These are phyloP conservation scores for Mycena amicta DNA, from an alignment of 768 basidiomycete genomes.

Conservation along the genomic window DNA sequence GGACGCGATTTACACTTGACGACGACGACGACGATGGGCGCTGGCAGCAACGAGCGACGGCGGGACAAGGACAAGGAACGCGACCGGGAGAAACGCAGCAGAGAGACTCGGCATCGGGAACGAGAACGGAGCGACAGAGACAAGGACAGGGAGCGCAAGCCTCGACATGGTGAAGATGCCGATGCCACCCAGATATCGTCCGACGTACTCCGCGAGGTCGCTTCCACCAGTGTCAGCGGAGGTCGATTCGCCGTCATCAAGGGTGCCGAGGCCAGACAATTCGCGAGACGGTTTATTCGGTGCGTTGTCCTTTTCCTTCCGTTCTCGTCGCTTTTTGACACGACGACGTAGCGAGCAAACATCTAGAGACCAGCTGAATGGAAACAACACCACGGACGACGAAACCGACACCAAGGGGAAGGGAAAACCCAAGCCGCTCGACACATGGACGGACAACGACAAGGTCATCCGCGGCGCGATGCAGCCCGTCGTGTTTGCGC, in stretches of 20 bases:
- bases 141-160: neutral
- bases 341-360: neutral
- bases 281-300: neutral
- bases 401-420: neutral
- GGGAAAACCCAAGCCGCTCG: neutral
- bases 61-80: neutral
- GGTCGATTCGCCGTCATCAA: neutral
- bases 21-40: too few relatives aligned
- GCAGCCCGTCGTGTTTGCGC: conserved; percentile 1
- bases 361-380: neutral
- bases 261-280: neutral
- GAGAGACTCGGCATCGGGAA: neutral
- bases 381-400: neutral
- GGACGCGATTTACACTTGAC: too few relatives aligned
- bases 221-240: neutral
- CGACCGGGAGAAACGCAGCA: neutral
- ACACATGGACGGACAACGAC: neutral
- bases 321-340: neutral
- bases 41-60: neutral
- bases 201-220: neutral
- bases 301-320: neutral
- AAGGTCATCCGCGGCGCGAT: neutral
- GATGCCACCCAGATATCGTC: neutral
- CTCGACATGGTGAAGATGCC: neutral
- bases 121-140: neutral